phyloP scores from a whole-genome alignment of 768 basidiomycete species.

The Termitomyces sp. region DNA sequence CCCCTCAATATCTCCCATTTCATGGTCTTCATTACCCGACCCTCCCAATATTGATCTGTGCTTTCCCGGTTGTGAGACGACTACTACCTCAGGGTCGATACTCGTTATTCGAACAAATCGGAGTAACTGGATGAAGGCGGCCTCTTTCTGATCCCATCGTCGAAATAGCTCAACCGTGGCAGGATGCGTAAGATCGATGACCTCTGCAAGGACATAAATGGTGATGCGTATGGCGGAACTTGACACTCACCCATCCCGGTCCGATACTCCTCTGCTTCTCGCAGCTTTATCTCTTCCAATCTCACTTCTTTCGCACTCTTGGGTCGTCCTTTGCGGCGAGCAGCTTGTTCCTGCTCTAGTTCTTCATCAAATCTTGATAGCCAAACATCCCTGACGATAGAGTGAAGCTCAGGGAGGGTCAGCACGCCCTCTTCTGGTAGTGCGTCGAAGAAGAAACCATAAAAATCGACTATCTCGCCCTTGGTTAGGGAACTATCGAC shows the following conservation, averaged over 20 bases:
- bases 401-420: conserved; percentile 63
- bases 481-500: conserved; percentile 9
- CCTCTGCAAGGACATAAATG: conserved; percentile 43
- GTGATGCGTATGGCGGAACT: neutral
- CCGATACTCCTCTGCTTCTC: conserved; percentile 70
- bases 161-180: conserved; percentile 69
- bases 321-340: conserved; percentile 70
- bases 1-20: conserved; percentile 14
- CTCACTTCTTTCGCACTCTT: conserved; percentile 65
- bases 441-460: conserved; percentile 73
- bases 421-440: conserved; percentile 59
- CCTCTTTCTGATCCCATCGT: conserved; percentile 74
- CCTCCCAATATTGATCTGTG: conserved; percentile 35
- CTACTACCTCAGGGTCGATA: conserved; percentile 37
- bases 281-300: conserved; percentile 66
- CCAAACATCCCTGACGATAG: conserved; percentile 65
- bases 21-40: conserved; percentile 12
- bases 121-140: conserved; percentile 65
- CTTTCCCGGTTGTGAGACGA: conserved; percentile 60
- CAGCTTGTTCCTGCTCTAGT: conserved; percentile 54
- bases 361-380: conserved; percentile 67
- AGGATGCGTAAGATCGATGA: conserved; percentile 75
- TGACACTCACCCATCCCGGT: conserved; percentile 70
- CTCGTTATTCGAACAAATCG: conserved; percentile 77
- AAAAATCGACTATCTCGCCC: conserved; percentile 53